These are phyloP conservation scores for Geoglossum cookeanum DNA, from an alignment of 2,329 filamentous ascomycete species.

Conservation along the genomic window DNA sequence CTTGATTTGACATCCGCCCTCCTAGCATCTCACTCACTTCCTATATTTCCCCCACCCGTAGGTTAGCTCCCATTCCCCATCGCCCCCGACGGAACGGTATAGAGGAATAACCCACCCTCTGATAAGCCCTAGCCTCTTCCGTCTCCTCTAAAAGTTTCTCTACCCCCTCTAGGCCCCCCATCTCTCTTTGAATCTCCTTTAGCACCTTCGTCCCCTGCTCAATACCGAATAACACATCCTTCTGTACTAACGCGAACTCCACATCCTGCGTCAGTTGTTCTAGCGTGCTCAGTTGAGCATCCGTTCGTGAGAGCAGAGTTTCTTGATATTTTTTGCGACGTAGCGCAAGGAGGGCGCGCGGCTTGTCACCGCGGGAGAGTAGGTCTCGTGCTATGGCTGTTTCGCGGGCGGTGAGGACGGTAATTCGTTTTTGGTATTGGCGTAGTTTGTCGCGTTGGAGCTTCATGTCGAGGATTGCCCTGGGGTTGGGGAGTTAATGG, in stretches of 20 bases:
- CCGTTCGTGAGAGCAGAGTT: conserved; percentile 69
- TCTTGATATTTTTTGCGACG: conserved; percentile 96
- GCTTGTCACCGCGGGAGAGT: conserved; percentile 60
- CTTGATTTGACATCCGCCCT: conserved; percentile 74
- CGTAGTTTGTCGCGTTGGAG: conserved; percentile 93
- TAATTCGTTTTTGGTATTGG: conserved; percentile 85
- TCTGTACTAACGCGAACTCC: conserved; percentile 92
- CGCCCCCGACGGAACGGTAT: background rate
- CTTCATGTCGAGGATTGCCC: conserved; percentile 94
- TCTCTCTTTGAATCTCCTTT: conserved; percentile 81
- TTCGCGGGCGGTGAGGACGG: conserved; percentile 67
- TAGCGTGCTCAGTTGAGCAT: conserved; percentile 81
- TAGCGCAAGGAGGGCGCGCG: conserved; percentile 66
- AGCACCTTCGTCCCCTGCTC: conserved; percentile 83
- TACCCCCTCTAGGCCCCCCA: conserved; percentile 84
- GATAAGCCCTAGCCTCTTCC: conserved; percentile 78
- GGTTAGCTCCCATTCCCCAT: background rate
- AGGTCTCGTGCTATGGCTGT: conserved; percentile 72
- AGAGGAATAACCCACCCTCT: conserved; percentile 37
- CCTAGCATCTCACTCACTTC: conserved; percentile 86
- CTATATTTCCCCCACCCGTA: conserved; percentile 24
- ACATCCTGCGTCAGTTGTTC: conserved; percentile 76
- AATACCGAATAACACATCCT: conserved; percentile 82
- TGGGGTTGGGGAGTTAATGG: conserved; percentile 19
- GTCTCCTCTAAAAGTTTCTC: conserved; percentile 91